Evolutionary conservation across 345 rosid species (phyloP), one percentile per base, ranked within the genome.

Genomic region (Pseudoturritis turrita): DNA sequence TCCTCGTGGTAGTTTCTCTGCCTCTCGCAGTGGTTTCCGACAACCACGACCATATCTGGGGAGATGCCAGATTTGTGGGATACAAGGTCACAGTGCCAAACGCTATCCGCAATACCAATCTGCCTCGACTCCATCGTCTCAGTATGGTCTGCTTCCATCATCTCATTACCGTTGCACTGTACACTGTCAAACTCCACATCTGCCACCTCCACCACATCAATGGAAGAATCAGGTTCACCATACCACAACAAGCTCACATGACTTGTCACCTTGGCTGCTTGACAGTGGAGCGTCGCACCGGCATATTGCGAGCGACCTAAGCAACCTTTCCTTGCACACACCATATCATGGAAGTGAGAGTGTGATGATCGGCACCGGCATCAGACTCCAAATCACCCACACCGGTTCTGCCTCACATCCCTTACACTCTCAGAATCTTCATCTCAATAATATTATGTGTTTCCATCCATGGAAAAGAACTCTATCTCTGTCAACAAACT

Each of bases 161-260:
- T n/a, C n/a, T n/a, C n/a, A n/a, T n/a, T n/a, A n/a, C n/a, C n/a
- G n/a, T n/a, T n/a, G n/a, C n/a, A n/a, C n/a, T n/a, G n/a, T n/a
- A n/a, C n/a, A n/a, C n/a, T n/a, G n/a, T n/a, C n/a, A n/a, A n/a
- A n/a, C 14, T 0, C 53, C 54, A 0, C 54, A 21, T 2, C 7
- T 49, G 0, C 54, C 54, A 0, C 8, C 12, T 0, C 29, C 29
- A 0, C 1, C 15, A 0, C 29, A 29, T 0, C n/a, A 49, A 4
- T 22, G 54, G 29, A 6, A 1, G 0, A 2, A 7, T 0, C 54
- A 22, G 0, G 54, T 29, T 4, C 29, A 49, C 2, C 15, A 49
- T 3, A 28, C 29, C 8, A 49, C 54, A 0, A 11, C 29, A 1
- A 47, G 28, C 53, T 1, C 7, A 0, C 14, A 29, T 0, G 29